These are phyloP conservation scores for Tolypocladium paradoxum DNA, from an alignment of 2,329 filamentous ascomycete genomes.

Conservation along the genomic window DNA sequence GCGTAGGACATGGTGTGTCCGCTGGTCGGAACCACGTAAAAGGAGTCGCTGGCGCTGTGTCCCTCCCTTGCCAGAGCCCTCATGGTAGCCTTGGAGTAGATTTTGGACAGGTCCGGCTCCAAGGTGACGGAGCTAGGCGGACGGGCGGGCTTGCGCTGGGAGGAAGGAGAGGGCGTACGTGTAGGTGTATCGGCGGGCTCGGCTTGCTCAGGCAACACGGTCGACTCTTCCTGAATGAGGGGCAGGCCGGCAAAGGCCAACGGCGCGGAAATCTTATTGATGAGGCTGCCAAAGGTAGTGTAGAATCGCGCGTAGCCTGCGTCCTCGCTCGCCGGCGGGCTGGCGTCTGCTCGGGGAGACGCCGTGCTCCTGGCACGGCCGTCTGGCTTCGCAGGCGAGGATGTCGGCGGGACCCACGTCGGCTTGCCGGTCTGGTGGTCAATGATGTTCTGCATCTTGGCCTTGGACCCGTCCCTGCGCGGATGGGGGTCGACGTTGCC, in stretches of 20 bases:
- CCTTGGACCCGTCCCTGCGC: conserved; percentile 36
- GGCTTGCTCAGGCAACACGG: conserved; percentile 7
- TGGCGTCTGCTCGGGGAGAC: conserved; percentile 15
- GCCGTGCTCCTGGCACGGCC: conserved; percentile 12
- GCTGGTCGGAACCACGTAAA: conserved; percentile 88
- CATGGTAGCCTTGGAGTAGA: conserved; percentile 79
- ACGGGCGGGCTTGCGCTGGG: conserved; percentile 20
- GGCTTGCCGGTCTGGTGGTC: conserved; percentile 42
- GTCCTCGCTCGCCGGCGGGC: conserved; percentile 34
- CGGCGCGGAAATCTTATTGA: conserved; percentile 81
- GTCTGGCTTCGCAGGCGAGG: conserved; percentile 13
- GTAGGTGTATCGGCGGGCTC: conserved; percentile 24
- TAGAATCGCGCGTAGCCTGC: conserved; percentile 89
- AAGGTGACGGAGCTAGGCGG: conserved; percentile 9
- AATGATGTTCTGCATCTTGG: conserved; percentile 46
- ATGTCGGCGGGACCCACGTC: conserved; percentile 37
- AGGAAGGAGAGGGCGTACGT: conserved; percentile 23
- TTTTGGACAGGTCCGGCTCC: conserved; percentile 69
- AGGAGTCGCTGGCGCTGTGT: conserved; percentile 59
- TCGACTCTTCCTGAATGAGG: conserved; percentile 45
- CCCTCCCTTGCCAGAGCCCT: conserved; percentile 64
- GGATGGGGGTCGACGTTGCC: conserved; percentile 54
- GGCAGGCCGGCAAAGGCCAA: conserved; percentile 89
- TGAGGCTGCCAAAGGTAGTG: conserved; percentile 77
- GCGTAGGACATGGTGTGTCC: conserved; percentile 91